Evolutionary conservation across 1,284 basidiomycete species (phyloP).

Genomic region (Trichosporon faecale): DNA sequence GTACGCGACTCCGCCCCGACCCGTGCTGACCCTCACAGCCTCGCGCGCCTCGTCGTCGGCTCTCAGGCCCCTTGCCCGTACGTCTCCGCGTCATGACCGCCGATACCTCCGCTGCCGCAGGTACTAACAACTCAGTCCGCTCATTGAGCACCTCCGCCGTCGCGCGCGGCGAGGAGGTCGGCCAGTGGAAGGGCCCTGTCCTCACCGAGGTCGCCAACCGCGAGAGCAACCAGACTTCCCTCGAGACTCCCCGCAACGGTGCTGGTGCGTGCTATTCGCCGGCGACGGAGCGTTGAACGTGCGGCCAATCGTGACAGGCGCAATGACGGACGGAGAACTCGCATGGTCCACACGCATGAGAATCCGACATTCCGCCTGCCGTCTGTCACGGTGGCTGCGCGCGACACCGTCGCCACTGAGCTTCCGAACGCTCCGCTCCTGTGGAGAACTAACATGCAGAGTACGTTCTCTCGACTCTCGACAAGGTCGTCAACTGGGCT

Average conservation of each 20-base stretch:
- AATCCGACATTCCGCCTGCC: neutral
- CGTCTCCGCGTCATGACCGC: slow-evolving; percentile 28
- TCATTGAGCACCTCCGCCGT: slow-evolving; percentile 9
- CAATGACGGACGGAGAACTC: neutral
- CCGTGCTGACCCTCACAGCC: slow-evolving; percentile 8
- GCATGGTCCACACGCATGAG: neutral
- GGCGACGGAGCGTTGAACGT: neutral
- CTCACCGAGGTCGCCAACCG: slow-evolving; percentile 60
- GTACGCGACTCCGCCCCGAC: slow-evolving; percentile 20
- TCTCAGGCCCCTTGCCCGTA: slow-evolving; percentile 36
- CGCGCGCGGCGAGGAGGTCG: neutral
- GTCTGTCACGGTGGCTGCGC: neutral
- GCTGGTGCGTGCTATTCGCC: slow-evolving; percentile 63
- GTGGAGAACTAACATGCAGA: slow-evolving; percentile 57
- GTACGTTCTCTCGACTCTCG: slow-evolving; percentile 92
- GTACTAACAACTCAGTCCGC: neutral
- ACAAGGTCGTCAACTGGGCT: slow-evolving; percentile 98
- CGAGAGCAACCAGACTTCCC: slow-evolving; percentile 75
- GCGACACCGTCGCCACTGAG: neutral
- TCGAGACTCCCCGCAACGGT: slow-evolving; percentile 84
- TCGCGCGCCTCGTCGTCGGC: slow-evolving; percentile 37
- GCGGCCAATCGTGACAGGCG: slow-evolving; percentile 9
- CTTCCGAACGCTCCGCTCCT: too few species aligned
- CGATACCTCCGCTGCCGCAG: neutral
- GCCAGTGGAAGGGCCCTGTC: slow-evolving; percentile 9